Conservation (phyloP, 108 stramenopile genomes). For the Nannochloropsis granulata region DNA sequence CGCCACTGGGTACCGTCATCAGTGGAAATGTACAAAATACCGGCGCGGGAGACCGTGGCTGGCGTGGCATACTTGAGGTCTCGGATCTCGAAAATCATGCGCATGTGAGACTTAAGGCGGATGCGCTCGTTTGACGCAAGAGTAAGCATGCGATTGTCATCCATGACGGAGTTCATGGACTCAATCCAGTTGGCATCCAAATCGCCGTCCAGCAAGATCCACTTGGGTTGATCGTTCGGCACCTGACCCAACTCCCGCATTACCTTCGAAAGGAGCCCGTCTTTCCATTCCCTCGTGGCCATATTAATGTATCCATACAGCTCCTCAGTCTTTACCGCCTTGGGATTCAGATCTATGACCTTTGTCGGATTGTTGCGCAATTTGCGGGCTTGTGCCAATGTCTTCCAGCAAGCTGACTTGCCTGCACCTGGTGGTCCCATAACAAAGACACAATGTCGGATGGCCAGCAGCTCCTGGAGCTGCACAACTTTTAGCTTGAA, state of each 20-base stretch:
- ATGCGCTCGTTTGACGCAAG: conserved; percentile 68
- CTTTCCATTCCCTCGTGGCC: conserved; percentile 64
- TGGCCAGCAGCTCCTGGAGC: conserved; percentile 50
- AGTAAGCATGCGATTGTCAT: conserved; percentile 69
- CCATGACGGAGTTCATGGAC: conserved; percentile 68
- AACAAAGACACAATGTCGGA: conserved; percentile 53
- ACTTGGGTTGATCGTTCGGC: conserved; percentile 56
- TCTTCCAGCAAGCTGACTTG: conserved; percentile 59
- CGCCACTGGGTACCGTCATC: conserved; percentile 62
- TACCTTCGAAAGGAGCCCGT: conserved; percentile 52
- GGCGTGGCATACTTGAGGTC: conserved; percentile 64
- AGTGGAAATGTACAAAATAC: conserved; percentile 61
- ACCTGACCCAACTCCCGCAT: conserved; percentile 57
- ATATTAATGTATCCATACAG: conserved; percentile 58
- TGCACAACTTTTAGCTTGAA: conserved; percentile 48
- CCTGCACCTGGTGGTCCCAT: conserved; percentile 57
- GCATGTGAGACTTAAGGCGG: conserved; percentile 58
- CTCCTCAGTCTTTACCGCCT: conserved; percentile 60
- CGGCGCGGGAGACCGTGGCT: conserved; percentile 61
- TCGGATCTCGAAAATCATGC: conserved; percentile 66
- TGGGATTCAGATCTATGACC: conserved; percentile 53
- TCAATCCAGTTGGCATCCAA: conserved; percentile 72
- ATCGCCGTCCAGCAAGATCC: conserved; percentile 70
- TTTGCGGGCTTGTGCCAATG: conserved; percentile 45
- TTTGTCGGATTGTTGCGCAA: conserved; percentile 34